Evolutionary conservation across 139 green algal species (phyloP).

Genomic region (Desmodesmus armatus): DNA sequence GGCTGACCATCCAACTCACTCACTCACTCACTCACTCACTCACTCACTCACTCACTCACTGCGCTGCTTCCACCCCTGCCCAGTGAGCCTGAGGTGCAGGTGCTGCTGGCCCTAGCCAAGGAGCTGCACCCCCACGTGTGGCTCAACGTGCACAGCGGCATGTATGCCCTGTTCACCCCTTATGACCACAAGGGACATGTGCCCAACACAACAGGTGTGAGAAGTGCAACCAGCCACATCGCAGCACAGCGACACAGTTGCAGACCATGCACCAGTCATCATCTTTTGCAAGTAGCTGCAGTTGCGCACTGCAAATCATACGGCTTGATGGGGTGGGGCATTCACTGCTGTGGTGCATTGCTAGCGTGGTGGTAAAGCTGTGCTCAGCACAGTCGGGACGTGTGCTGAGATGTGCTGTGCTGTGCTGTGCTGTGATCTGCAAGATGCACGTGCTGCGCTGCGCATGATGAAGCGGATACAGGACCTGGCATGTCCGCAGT

Average conservation of each 20-base stretch:
- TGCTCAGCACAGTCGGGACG: too few species aligned
- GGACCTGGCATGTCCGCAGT: slow-evolving; percentile 66
- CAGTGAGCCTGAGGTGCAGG: slow-evolving; percentile 91
- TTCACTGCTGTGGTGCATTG: too few species aligned
- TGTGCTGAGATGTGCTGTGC: too few species aligned
- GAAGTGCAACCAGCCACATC: too few species aligned
- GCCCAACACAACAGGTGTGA: slow-evolving; percentile 48
- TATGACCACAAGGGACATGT: slow-evolving; percentile 84
- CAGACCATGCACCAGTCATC: slow-evolving; percentile 51
- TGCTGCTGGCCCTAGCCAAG: slow-evolving; percentile 74
- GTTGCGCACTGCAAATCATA: too few species aligned
- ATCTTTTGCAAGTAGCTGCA: too few species aligned
- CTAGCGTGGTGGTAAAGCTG: too few species aligned
- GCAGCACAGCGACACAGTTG: slow-evolving; percentile 29
- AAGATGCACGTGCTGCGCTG: slow-evolving; percentile 62
- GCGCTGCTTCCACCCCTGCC: slow-evolving; percentile 47
- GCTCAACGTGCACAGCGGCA: slow-evolving; percentile 97
- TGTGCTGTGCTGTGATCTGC: too few species aligned
- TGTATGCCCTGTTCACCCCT: slow-evolving; percentile 97
- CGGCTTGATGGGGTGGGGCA: too few species aligned
- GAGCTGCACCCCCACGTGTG: slow-evolving; percentile 89
- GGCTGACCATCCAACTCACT: too few species aligned
- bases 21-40: too few species aligned
- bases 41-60: too few species aligned
- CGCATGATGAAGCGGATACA: slow-evolving; percentile 84